phyloP scores from a whole-genome alignment of 1,284 basidiomycete species.

The Trametes sp. region DNA sequence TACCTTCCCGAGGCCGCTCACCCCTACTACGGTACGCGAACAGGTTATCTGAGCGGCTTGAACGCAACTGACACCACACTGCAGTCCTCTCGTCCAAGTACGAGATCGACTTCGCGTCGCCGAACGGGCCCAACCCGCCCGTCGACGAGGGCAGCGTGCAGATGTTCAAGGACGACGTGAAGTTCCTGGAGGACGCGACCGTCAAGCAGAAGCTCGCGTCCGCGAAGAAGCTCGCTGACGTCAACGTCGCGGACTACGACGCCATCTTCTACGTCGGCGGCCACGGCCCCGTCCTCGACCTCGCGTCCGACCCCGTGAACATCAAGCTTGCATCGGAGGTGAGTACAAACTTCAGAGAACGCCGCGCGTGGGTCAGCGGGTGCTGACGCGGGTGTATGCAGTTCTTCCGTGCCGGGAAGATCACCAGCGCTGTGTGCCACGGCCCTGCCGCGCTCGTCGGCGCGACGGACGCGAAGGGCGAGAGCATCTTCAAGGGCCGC shows the following conservation, averaged over 20 bases:
- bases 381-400: constrained; percentile 31
- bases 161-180: constrained; percentile 64
- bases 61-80: too few species aligned
- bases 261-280: constrained; percentile 85
- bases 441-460: constrained; percentile 70
- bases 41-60: too few species aligned
- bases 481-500: constrained; percentile 70
- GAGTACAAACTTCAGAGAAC: constrained; percentile 33
- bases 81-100: constrained; percentile 59
- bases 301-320: constrained; percentile 65
- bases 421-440: constrained; percentile 78
- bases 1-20: constrained; percentile 82
- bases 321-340: constrained; percentile 65
- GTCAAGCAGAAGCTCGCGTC: constrained; percentile 65
- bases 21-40: constrained; percentile 66
- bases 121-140: constrained; percentile 76
- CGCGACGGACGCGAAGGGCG: constrained; percentile 59
- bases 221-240: constrained; percentile 68
- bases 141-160: constrained; percentile 69
- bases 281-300: constrained; percentile 76
- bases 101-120: constrained; percentile 75
- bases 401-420: constrained; percentile 69
- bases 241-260: constrained; percentile 68
- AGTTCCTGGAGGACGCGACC: constrained; percentile 68
- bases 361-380: neutral